Evolutionary conservation across 371 early-diverging fungal species (phyloP).

Genomic region (Zychaea mexicana): DNA sequence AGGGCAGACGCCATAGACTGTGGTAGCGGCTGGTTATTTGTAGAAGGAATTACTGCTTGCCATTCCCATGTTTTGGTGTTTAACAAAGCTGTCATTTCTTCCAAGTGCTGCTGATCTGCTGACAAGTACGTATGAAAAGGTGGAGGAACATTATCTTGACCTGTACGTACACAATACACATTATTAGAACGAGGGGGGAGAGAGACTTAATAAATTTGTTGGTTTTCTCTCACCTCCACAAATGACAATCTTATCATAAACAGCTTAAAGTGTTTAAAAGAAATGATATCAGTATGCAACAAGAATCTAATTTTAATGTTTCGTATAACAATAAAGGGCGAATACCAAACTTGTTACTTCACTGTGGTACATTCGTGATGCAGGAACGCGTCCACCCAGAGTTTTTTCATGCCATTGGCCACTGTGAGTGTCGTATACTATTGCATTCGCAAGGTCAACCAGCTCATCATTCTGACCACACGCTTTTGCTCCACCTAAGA

Average conservation of each 20-base stretch:
- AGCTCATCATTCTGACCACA: neutral
- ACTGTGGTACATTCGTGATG: conserved; percentile 28
- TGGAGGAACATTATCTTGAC: conserved; percentile 26
- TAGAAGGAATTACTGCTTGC: conserved; percentile 22
- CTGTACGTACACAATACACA: neutral
- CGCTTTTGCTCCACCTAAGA: conserved; percentile 3
- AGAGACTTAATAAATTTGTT: too few relatives aligned
- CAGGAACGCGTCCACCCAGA: conserved; percentile 23
- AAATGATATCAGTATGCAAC: neutral
- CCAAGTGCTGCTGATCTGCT: neutral
- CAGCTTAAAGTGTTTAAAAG: conserved; percentile 8
- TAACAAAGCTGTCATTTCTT: conserved; percentile 26
- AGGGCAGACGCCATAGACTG: conserved; percentile 23
- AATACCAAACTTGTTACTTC: conserved; percentile 29
- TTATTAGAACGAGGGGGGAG: too few relatives aligned
- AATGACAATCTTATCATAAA: conserved; percentile 19
- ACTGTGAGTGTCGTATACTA: conserved; percentile 18
- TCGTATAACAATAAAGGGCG: neutral
- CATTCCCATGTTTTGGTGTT: conserved; percentile 29
- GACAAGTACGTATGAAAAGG: conserved; percentile 38
- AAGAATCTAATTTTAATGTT: neutral
- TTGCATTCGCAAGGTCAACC: conserved; percentile 12
- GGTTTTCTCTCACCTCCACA: conserved; percentile 31
- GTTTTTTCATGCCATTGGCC: conserved; percentile 22
- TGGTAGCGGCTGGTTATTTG: conserved; percentile 33